phyloP scores from a whole-genome alignment of 2,329 filamentous ascomycete genomes.

The Lachnellula occidentalis region DNA sequence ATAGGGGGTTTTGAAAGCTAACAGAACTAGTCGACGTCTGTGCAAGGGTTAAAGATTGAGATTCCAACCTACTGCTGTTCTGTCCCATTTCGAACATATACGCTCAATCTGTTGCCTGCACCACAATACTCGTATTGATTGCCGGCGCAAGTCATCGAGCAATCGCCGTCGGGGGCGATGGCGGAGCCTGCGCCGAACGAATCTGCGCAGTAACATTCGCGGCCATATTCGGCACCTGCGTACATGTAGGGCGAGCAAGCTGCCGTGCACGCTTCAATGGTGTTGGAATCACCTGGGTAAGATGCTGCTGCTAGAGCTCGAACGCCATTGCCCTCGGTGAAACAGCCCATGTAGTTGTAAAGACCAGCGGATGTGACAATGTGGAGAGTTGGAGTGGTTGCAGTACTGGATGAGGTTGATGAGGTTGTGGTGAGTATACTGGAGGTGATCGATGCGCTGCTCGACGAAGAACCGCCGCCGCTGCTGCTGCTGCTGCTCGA shows the following conservation, averaged over 20 bases:
- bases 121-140: conserved; percentile 31
- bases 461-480: neutral
- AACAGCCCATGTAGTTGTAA: conserved; percentile 21
- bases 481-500: conserved; percentile 6
- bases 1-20: neutral
- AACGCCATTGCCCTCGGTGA: conserved; percentile 13
- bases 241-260: conserved; percentile 31
- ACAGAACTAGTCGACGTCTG: too few species aligned
- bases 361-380: conserved; percentile 17
- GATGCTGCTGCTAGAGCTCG: conserved; percentile 13
- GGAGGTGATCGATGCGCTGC: neutral
- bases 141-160: conserved; percentile 22
- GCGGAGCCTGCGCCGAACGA: conserved; percentile 15
- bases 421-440: neutral
- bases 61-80: neutral
- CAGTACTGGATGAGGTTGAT: neutral
- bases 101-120: conserved; percentile 25
- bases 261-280: conserved; percentile 15
- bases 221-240: conserved; percentile 35
- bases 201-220: conserved; percentile 32
- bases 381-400: conserved; percentile 15
- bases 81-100: conserved; percentile 18
- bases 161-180: conserved; percentile 14
- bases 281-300: conserved; percentile 12
- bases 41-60: neutral